A percentile compares a stretch with the other conserved stretches of the same genome.
Evolutionary conservation across 768 basidiomycete species (phyloP).

Genomic region (Lactarius psammicola): DNA sequence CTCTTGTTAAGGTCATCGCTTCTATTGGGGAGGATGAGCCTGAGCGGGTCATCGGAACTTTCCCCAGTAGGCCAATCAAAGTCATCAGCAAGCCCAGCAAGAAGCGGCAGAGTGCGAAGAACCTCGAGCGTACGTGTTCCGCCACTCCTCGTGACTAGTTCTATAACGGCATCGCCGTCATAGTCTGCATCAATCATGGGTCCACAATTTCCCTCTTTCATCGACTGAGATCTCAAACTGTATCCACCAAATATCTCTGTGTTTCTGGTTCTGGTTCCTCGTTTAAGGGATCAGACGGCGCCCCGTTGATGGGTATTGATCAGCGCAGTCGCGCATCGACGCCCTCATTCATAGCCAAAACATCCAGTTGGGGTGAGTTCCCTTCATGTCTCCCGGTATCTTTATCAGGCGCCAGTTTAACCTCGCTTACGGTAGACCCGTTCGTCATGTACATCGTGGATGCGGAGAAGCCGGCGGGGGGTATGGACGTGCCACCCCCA

Average conservation of each 20-base stretch:
- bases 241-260: conserved; percentile 93
- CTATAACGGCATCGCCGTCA: conserved; percentile 20
- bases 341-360: conserved; percentile 86
- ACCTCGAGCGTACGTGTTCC: conserved; percentile 71
- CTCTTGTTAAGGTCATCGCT: conserved; percentile 84
- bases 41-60: conserved; percentile 81
- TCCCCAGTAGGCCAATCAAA: conserved; percentile 94
- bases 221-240: conserved; percentile 91
- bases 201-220: conserved; percentile 95
- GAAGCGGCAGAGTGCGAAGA: conserved; percentile 93
- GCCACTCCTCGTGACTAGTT: conserved; percentile 23
- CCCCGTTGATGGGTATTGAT: conserved; percentile 77
- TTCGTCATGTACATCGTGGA: conserved; percentile 99
- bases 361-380: conserved; percentile 80
- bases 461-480: conserved; percentile 77
- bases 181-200: conserved; percentile 94
- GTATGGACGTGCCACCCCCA: conserved; percentile 73
- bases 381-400: conserved; percentile 7
- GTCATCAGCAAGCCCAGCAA: conserved; percentile 98
- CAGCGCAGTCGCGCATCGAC: conserved; percentile 67
- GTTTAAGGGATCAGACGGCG: conserved; percentile 92
- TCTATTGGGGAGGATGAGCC: conserved; percentile 76
- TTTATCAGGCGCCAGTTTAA: conserved; percentile 27
- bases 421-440: conserved; percentile 52
- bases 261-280: conserved; percentile 92